These are phyloP conservation scores for Dendrostoma leiphaemia DNA, from an alignment of 2,329 filamentous ascomycete species.

Conservation along the genomic window DNA sequence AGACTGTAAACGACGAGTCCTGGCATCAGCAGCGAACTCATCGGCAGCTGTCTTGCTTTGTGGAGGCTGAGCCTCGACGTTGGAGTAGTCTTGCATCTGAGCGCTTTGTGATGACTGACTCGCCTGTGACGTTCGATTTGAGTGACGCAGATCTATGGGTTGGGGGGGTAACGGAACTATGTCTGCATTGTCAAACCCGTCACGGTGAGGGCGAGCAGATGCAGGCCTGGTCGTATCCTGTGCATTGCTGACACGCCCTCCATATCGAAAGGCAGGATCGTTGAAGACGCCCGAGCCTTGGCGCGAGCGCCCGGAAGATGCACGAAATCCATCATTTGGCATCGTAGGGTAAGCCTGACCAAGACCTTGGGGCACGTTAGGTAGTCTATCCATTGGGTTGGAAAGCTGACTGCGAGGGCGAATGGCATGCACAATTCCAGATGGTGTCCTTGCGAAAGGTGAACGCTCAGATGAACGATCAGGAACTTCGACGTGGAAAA, in stretches of 20 bases:
- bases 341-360: too few relatives aligned
- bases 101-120: neutral
- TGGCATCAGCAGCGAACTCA: neutral
- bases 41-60: neutral
- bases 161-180: neutral
- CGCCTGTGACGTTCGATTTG: too few relatives aligned
- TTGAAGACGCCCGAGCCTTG: neutral
- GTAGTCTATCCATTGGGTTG: too few relatives aligned
- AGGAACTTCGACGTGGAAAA: neutral
- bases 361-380: too few relatives aligned
- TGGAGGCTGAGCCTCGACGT: neutral
- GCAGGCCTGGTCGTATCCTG: neutral
- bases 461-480: neutral
- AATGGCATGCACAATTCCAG: neutral
- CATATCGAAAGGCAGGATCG: neutral
- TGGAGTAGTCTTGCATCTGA: neutral
- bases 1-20: neutral
- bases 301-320: too few relatives aligned
- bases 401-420: too few relatives aligned
- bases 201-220: neutral
- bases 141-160: neutral
- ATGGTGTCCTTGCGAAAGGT: neutral
- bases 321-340: too few relatives aligned
- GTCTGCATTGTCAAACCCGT: neutral
- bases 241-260: neutral